Evolutionary conservation across 495 filamentous ascomycete species (phyloP), one percentile per base, ranked within the genome.

Genomic region (Sordaria brevicollis): DNA sequence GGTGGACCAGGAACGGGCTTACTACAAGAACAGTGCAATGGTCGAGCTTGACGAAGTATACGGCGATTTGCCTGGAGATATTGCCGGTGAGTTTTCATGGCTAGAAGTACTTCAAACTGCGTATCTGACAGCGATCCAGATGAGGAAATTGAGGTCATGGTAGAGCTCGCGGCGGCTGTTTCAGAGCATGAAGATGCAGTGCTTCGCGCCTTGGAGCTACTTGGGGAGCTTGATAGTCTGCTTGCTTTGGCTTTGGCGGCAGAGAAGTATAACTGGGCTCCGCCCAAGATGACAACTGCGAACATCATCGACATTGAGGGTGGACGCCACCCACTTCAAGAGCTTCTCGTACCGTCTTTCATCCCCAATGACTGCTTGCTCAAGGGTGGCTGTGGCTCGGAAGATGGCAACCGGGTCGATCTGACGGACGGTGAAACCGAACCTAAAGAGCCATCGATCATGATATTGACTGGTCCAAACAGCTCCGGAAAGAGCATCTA

Each of bases 401-500:
- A 15, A 29, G 69, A 57, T 5, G 72, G 67, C n/a, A 33, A 67
- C 2, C 68, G 74, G 4, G 65, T 67, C 11, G 62, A 69, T 3
- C 15, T 31, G 0, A 7, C 19, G 13, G 21, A 15, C 15, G 37
- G 25, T 0, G 21, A 9, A 0, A 67, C 77, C 29, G 76, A 75
- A 9, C 69, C 68, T 11, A 74, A 75, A 36, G 65, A 71, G 15
- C 90, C 92, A 5, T 93, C 89, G 70, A 92, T 94, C 85, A 76
- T 97, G 3, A 79, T 98, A 7, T 76, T 98, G 74, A 98, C 95
- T 0, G 95, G 95, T 1, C 94, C 95, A 38, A 98, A 99, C 74
- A 96, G 93, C 80, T 97, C 95, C 0, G 96, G 95, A 8, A 98
- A 98, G 77, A 97, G 93, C 75, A 87, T 98, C 35, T 97, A 97